Base-by-base conservation (phyloP, 1,284 basidiomycete genomes). In the Phlebopus sp. region DNA sequence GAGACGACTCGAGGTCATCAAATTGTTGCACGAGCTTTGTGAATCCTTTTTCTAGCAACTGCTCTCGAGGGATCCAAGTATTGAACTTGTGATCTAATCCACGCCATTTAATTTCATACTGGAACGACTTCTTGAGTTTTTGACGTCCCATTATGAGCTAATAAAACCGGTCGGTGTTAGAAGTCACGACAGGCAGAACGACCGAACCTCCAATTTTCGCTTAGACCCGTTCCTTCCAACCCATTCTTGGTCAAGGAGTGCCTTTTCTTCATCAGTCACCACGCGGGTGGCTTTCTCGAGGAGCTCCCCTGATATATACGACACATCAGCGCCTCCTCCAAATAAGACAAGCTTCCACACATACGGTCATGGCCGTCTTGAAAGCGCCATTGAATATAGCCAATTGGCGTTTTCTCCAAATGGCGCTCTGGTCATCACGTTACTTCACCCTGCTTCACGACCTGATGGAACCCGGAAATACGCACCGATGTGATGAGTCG, bases 331-430 rank as follows among this genome's bases (percentile, higher is more conserved):
- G 14, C 58, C 46, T 44, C 51, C 31, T 52, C 37, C 46, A 30
- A 44, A 48, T 37, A 44, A 52, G 32, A 55, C 36, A 48, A 41
- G 53, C 36, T 30, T 55, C 51, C 42, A 48, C 34, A 75, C 84
- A 56, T 77, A 85, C 95, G 90, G 77, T 99, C 96, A 70, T 97
- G 91, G 41, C 96, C 97, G 69, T 97, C 95, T 71, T 98, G 95
- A 83, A 95, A 99, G 62, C 96, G 90, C 96, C 96, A 99, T 72
- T 96, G 92, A 60, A 97, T 97, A 66, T 97, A 97, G 52, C 88
- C 87, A 51, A 96, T 91, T 17, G 94, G 91, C 8, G 93, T 96
- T 74, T 97, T 96, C 70, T 96, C 92, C 39, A 97, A 69, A 73
- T 97, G 93, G 62, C 82, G 84, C 69, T 97, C 93, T 90, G 47